Evolutionary conservation across 2,329 filamentous ascomycete genomes (phyloP).

Genomic region (Cladosporium sp.): DNA sequence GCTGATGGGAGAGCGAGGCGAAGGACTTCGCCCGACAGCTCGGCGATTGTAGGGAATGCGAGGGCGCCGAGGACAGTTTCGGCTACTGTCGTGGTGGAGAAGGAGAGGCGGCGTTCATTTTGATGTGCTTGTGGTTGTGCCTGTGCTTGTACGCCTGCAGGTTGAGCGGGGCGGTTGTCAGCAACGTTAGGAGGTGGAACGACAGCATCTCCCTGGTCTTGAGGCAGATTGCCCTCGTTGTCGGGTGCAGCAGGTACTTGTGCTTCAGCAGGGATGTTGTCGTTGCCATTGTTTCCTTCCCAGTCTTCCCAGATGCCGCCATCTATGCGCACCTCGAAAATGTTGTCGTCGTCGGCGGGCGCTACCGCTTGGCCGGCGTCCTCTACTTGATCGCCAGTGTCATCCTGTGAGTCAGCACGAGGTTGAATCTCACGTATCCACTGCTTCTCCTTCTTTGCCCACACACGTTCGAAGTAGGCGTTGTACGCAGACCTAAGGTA

Average conservation of each 20-base stretch:
- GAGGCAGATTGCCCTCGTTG: slow-evolving; percentile 39
- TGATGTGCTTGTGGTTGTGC: slow-evolving; percentile 36
- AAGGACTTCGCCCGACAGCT: slow-evolving; percentile 74
- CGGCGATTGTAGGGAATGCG: slow-evolving; percentile 79
- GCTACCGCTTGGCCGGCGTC: slow-evolving; percentile 16
- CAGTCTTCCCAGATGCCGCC: slow-evolving; percentile 47
- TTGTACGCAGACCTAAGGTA: slow-evolving; percentile 67
- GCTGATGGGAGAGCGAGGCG: slow-evolving; percentile 66
- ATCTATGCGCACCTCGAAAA: slow-evolving; percentile 41
- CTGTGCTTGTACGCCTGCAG: slow-evolving; percentile 23
- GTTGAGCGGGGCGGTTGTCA: slow-evolving; percentile 26
- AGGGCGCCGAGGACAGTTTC: slow-evolving; percentile 68
- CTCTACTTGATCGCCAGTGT: slow-evolving; percentile 24
- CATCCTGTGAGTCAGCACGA: slow-evolving; percentile 38
- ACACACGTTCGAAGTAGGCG: slow-evolving; percentile 61
- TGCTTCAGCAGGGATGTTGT: slow-evolving; percentile 31
- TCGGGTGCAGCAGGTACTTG: slow-evolving; percentile 16
- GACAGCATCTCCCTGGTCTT: slow-evolving; percentile 46
- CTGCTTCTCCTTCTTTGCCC: slow-evolving; percentile 58
- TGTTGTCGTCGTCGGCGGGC: slow-evolving; percentile 31
- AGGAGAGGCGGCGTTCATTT: slow-evolving; percentile 47
- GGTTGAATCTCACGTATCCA: slow-evolving; percentile 67
- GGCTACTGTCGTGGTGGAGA: slow-evolving; percentile 58
- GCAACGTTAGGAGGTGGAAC: slow-evolving; percentile 24
- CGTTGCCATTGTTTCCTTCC: slow-evolving; percentile 39